A percentile compares a stretch with the other conserved stretches of the same genome.
Evolutionary conservation across 495 filamentous ascomycete species (phyloP).

Genomic region (Penicillium manginii): DNA sequence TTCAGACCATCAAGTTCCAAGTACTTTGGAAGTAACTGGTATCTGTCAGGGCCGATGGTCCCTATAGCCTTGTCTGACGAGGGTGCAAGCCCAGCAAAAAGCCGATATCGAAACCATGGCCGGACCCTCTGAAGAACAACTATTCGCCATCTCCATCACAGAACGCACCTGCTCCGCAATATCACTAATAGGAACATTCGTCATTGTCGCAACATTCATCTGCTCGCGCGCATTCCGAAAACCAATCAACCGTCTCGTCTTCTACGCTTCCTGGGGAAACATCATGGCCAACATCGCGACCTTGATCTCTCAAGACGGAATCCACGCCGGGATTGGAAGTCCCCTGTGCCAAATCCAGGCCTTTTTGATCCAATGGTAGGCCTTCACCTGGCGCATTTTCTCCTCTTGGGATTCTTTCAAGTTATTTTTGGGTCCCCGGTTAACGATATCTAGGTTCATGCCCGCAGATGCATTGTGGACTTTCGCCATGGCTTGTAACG

Average conservation of each 20-base stretch:
- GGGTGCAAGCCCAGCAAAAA: too few relatives aligned
- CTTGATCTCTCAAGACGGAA: conserved; percentile 67
- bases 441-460: conserved; percentile 60
- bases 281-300: conserved; percentile 80
- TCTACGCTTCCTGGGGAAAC: conserved; percentile 86
- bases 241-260: conserved; percentile 87
- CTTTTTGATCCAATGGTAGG: conserved; percentile 74
- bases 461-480: conserved; percentile 81
- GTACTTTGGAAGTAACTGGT: too few relatives aligned
- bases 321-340: conserved; percentile 44
- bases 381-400: background rate
- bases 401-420: background rate
- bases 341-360: conserved; percentile 75
- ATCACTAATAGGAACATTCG: conserved; percentile 71
- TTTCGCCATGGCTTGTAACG: conserved; percentile 85
- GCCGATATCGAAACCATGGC: background rate
- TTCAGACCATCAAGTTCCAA: too few relatives aligned
- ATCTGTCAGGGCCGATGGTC: background rate
- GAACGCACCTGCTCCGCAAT: conserved; percentile 71
- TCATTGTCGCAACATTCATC: conserved; percentile 76
- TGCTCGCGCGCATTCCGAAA: conserved; percentile 56
- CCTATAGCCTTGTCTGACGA: background rate
- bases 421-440: background rate
- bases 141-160: conserved; percentile 56
- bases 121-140: conserved; percentile 9